These are phyloP conservation scores for Triticum turgidum DNA, from an alignment of 176 grass and related monocot genomes.

Conservation along the genomic window DNA sequence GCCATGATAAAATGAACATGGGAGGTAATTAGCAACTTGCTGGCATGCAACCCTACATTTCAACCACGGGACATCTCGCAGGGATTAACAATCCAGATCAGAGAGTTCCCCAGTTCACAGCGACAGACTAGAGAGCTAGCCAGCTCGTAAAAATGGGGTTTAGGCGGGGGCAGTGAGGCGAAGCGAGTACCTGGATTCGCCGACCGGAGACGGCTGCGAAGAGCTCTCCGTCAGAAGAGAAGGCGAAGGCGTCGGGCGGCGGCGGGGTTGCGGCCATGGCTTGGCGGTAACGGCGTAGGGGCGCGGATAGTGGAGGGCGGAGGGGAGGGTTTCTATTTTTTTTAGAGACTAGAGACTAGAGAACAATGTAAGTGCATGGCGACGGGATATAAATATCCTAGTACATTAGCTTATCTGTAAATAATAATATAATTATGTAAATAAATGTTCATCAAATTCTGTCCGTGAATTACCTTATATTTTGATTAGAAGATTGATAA, in stretches of 20 bases:
- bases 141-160: conserved; percentile 5
- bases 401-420: too few relatives aligned
- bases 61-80: neutral
- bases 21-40: neutral
- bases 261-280: neutral
- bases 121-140: neutral
- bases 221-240: conserved; percentile 16
- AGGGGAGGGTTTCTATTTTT: too few relatives aligned
- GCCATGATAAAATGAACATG: neutral
- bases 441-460: too few relatives aligned
- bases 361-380: too few relatives aligned
- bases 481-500: too few relatives aligned
- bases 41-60: neutral
- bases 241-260: neutral
- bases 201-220: neutral
- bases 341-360: too few relatives aligned
- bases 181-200: conserved; percentile 18
- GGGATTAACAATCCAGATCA: neutral
- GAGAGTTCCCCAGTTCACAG: neutral
- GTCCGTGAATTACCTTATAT: too few relatives aligned
- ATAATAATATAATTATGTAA: too few relatives aligned
- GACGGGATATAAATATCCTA: too few relatives aligned
- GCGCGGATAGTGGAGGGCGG: too few relatives aligned
- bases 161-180: neutral
- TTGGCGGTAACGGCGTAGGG: conserved; percentile 8